Conservation (phyloP, 495 filamentous ascomycete genomes). For the Neurospora sp. region DNA sequence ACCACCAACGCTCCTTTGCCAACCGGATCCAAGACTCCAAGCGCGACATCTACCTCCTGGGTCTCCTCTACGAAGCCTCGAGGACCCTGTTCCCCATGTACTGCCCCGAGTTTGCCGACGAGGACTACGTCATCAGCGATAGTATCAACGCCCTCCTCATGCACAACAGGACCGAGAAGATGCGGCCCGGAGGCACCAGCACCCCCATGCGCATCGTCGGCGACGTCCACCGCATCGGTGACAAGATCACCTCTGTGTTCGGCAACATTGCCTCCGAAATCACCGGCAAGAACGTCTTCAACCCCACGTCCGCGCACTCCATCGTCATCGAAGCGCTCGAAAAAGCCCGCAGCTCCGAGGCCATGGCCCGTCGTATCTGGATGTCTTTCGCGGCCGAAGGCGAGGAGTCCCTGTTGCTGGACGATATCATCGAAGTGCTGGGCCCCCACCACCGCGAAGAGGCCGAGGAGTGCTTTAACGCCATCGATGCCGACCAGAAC, state of each 20-base stretch:
- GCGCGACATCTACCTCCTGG: conserved; percentile 65
- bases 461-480: conserved; percentile 71
- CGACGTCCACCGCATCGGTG: conserved; percentile 71
- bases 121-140: conserved; percentile 84
- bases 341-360: conserved; percentile 70
- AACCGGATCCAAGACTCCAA: conserved; percentile 82
- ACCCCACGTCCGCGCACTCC: conserved; percentile 78
- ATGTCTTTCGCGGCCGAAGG: conserved; percentile 96
- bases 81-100: conserved; percentile 81
- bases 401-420: conserved; percentile 61
- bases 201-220: conserved; percentile 71
- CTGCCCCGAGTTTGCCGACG: conserved; percentile 79
- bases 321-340: conserved; percentile 83
- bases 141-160: conserved; percentile 46
- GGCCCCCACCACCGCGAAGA: conserved; percentile 58
- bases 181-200: conserved; percentile 42
- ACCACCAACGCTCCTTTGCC: conserved; percentile 90
- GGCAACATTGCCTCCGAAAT: conserved; percentile 93
- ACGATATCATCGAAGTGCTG: conserved; percentile 82
- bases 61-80: conserved; percentile 82
- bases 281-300: conserved; percentile 89
- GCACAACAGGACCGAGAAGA: conserved; percentile 36
- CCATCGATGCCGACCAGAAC: conserved; percentile 79
- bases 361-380: conserved; percentile 85
- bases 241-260: conserved; percentile 83